Percentiles rank a stretch among this genome's conserved stretches.
Evolutionary conservation across 352 stramenopile genomes (phyloP).

Genomic region (Globisporangium sylvaticum): DNA sequence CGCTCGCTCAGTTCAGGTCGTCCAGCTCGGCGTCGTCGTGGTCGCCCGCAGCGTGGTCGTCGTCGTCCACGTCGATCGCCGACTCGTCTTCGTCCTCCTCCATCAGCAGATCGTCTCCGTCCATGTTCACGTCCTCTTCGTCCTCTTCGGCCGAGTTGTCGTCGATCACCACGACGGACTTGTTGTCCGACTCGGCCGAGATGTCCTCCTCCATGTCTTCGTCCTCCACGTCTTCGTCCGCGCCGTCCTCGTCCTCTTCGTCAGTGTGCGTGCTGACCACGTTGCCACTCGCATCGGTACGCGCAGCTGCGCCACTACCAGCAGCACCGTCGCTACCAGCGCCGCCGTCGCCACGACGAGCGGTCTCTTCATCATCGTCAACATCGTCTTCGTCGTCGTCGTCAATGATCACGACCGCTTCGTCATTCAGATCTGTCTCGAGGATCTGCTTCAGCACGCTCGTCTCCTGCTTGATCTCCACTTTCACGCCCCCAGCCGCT

Average conservation of each 20-base stretch:
- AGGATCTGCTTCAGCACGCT: slow-evolving; percentile 51
- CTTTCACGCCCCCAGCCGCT: slow-evolving; percentile 1
- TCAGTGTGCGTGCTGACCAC: slow-evolving; percentile 13
- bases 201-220: slow-evolving; percentile 30
- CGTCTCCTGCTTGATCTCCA: slow-evolving; percentile 31
- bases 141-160: slow-evolving; percentile 15
- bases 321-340: not conserved
- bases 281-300: not conserved
- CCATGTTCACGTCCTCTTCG: slow-evolving; percentile 21
- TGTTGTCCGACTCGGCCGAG: slow-evolving; percentile 12
- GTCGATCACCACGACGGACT: slow-evolving; percentile 15
- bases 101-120: slow-evolving; percentile 28
- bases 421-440: slow-evolving; percentile 38
- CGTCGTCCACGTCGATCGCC: slow-evolving; percentile 28
- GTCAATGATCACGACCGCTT: slow-evolving; percentile 54
- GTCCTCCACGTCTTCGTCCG: slow-evolving; percentile 24
- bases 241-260: slow-evolving; percentile 21
- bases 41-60: slow-evolving; percentile 29
- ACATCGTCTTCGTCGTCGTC: slow-evolving; percentile 26
- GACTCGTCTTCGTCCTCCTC: slow-evolving; percentile 31
- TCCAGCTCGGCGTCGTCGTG: slow-evolving; percentile 20
- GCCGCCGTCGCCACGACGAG: not conserved
- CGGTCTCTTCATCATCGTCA: slow-evolving; percentile 18
- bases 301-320: not conserved
- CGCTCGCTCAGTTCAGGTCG: slow-evolving; percentile 12